Evolutionary conservation across 2,329 filamentous ascomycete genomes (phyloP).

Genomic region (Lachnellula occidentalis): DNA sequence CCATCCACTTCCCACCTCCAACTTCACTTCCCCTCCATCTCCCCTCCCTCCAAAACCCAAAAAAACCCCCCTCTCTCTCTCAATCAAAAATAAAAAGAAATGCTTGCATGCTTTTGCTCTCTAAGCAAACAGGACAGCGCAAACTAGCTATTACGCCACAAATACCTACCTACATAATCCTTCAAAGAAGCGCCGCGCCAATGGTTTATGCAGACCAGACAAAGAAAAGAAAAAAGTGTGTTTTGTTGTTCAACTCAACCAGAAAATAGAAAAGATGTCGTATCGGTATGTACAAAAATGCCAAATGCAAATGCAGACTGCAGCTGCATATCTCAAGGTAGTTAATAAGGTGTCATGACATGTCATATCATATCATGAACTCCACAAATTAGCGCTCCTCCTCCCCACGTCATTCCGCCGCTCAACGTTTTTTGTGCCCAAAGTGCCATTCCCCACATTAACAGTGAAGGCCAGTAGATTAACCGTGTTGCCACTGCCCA

Average conservation of each 20-base stretch:
- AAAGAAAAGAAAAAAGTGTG: not conserved
- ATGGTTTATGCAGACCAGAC: not conserved
- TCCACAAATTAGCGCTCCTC: not conserved
- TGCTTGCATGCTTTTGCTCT: no score
- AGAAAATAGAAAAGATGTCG: not conserved
- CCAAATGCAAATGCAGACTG: not conserved
- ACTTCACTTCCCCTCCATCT: no score
- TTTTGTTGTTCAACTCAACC: not conserved
- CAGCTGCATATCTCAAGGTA: not conserved
- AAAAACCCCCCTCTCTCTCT: no score
- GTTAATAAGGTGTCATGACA: no score
- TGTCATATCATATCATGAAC: no score
- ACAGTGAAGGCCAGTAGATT: constrained; percentile 21
- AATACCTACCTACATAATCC: no score
- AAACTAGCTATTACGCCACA: no score
- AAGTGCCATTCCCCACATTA: constrained; percentile 13
- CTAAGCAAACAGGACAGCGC: no score
- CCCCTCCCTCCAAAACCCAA: no score
- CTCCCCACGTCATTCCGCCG: not conserved
- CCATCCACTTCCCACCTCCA: no score
- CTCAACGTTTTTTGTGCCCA: constrained; percentile 4
- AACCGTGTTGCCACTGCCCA: constrained; percentile 23
- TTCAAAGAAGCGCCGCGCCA: not conserved
- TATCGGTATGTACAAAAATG: not conserved
- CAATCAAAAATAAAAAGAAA: no score